Evolutionary conservation across 129 eudicot genomes (phyloP).

Genomic region (Gnaphalium uliginosum): DNA sequence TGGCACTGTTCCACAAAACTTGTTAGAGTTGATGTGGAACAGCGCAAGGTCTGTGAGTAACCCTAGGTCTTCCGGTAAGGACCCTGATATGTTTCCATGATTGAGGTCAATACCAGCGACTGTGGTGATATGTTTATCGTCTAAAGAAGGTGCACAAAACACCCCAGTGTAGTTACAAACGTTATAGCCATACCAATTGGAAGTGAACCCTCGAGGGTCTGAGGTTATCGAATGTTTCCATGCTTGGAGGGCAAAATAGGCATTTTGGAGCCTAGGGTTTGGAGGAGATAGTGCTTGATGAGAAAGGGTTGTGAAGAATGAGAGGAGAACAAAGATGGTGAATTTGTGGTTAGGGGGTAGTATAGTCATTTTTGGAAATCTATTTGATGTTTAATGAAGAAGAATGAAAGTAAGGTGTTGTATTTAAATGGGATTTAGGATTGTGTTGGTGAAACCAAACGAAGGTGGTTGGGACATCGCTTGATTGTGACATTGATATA

Average conservation of each 20-base stretch:
- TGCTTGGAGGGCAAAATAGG: slow-evolving; percentile 77
- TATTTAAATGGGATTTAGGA: slow-evolving; percentile 34
- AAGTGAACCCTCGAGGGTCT: slow-evolving; percentile 66
- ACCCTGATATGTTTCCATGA: slow-evolving; percentile 61
- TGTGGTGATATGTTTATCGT: slow-evolving; percentile 47
- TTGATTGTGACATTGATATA: slow-evolving; percentile 18
- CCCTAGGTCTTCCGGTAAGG: slow-evolving; percentile 59
- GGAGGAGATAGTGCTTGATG: slow-evolving; percentile 37
- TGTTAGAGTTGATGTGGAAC: slow-evolving; percentile 71
- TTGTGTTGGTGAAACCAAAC: slow-evolving; percentile 17
- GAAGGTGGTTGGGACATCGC: slow-evolving; percentile 28
- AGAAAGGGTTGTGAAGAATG: slow-evolving; percentile 41
- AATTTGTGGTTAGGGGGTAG: slow-evolving; percentile 11
- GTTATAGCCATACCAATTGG: slow-evolving; percentile 57
- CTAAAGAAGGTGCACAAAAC: slow-evolving; percentile 72
- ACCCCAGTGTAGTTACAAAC: slow-evolving; percentile 84
- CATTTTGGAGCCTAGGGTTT: slow-evolving; percentile 67
- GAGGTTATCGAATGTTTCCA: slow-evolving; percentile 66
- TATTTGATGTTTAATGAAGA: slow-evolving; percentile 26
- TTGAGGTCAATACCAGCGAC: slow-evolving; percentile 83
- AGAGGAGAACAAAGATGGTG: slow-evolving; percentile 23
- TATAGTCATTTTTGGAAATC: slow-evolving; percentile 27
- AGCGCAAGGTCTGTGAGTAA: slow-evolving; percentile 60
- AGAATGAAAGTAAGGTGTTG: slow-evolving; percentile 25
- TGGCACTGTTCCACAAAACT: slow-evolving; percentile 57